Evolutionary conservation across 345 rosid species (phyloP).

Genomic region (Clausena lansium): DNA sequence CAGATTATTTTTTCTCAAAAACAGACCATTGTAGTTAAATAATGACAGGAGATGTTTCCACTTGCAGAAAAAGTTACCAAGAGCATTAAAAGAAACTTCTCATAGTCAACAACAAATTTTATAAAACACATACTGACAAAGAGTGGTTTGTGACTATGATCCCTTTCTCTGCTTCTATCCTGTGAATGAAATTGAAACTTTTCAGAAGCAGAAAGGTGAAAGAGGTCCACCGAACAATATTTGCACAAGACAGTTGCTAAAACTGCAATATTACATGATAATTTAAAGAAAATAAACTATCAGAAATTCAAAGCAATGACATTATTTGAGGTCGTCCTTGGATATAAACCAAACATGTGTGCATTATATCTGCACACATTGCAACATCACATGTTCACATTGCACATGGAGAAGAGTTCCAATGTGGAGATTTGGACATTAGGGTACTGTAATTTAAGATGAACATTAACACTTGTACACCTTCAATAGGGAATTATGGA

Average conservation of each 20-base stretch:
- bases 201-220: slow-evolving; percentile 14
- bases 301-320: not conserved
- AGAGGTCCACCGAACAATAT: not conserved
- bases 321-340: not conserved
- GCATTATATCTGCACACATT: not conserved
- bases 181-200: slow-evolving; percentile 29
- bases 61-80: not conserved
- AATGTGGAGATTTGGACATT: not conserved
- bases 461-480: not conserved
- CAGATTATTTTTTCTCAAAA: not conserved
- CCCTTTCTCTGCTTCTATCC: slow-evolving; percentile 96
- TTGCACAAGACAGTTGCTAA: not conserved
- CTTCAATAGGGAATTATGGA: not conserved
- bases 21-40: not conserved
- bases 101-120: not conserved
- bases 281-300: not conserved
- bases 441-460: not conserved
- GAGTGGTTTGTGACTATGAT: slow-evolving; percentile 87
- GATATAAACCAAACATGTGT: not conserved
- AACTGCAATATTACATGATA: not conserved
- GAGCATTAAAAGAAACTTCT: not conserved
- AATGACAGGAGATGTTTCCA: not conserved
- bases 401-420: not conserved
- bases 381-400: not conserved
- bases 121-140: slow-evolving; percentile 52